Evolutionary conservation across 2,329 filamentous ascomycete genomes (phyloP).

Genomic region (Zasmidium angulare): DNA sequence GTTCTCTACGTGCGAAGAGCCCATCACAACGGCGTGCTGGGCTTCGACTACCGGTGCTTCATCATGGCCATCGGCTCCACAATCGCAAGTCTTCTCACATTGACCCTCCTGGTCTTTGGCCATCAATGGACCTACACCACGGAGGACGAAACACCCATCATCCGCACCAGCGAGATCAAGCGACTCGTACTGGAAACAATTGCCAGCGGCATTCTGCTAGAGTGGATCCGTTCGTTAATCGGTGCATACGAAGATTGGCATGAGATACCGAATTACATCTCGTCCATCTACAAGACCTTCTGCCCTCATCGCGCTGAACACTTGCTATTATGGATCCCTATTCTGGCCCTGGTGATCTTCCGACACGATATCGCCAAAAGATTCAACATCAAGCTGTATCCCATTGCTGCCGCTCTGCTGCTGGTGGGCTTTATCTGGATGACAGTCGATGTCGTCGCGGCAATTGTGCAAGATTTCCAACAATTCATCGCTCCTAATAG

Average conservation of each 20-base stretch:
- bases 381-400: slow-evolving; percentile 3
- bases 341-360: neutral
- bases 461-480: neutral
- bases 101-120: slow-evolving; percentile 2
- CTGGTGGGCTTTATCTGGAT: neutral
- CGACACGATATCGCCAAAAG: slow-evolving; percentile 3
- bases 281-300: neutral
- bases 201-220: neutral
- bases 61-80: neutral
- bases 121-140: slow-evolving; percentile 1
- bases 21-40: neutral
- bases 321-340: neutral
- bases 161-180: slow-evolving; percentile 1
- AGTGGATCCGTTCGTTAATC: slow-evolving; percentile 1
- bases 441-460: slow-evolving; percentile 1
- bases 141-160: neutral
- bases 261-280: neutral
- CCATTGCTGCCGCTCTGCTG: neutral
- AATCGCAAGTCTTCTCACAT: neutral
- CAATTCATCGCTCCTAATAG: neutral
- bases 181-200: slow-evolving; percentile 1
- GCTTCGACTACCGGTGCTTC: slow-evolving; percentile 1
- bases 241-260: neutral
- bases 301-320: neutral
- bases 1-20: slow-evolving; percentile 3